Evolutionary conservation across 371 early-diverging fungal species (phyloP).

Genomic region (Rhizopus sp.): DNA sequence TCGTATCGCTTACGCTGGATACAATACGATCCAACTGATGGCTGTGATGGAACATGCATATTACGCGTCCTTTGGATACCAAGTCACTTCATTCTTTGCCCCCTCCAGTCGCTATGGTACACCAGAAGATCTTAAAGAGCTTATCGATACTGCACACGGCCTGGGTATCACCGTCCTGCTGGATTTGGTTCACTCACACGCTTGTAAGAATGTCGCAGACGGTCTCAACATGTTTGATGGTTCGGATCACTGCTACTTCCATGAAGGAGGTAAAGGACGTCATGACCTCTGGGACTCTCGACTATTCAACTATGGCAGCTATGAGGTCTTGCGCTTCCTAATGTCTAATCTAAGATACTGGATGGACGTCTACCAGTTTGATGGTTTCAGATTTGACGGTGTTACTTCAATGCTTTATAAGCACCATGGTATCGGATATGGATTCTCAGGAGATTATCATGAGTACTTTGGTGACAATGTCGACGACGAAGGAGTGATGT

Average conservation of each 20-base stretch:
- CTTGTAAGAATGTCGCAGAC: slow-evolving; percentile 92
- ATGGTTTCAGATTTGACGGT: slow-evolving; percentile 98
- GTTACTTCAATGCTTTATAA: slow-evolving; percentile 95
- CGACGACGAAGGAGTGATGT: slow-evolving; percentile 87
- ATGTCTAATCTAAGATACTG: slow-evolving; percentile 93
- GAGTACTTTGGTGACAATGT: slow-evolving; percentile 90
- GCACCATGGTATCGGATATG: slow-evolving; percentile 94
- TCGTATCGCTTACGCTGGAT: slow-evolving; percentile 85
- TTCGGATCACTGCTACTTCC: slow-evolving; percentile 95
- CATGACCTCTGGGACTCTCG: slow-evolving; percentile 95
- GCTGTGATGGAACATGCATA: slow-evolving; percentile 99
- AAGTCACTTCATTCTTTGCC: slow-evolving; percentile 95
- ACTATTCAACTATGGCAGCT: slow-evolving; percentile 91
- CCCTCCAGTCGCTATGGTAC: slow-evolving; percentile 89
- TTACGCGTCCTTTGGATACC: slow-evolving; percentile 97
- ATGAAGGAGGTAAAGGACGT: slow-evolving; percentile 81
- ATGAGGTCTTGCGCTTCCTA: slow-evolving; percentile 90
- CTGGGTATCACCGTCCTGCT: slow-evolving; percentile 87
- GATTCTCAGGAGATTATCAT: slow-evolving; percentile 90
- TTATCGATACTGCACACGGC: slow-evolving; percentile 93
- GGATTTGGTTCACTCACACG: slow-evolving; percentile 97
- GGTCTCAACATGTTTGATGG: slow-evolving; percentile 96
- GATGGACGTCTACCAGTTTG: slow-evolving; percentile 88
- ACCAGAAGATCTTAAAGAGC: slow-evolving; percentile 86
- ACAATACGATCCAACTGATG: slow-evolving; percentile 96